A percentile compares a stretch with the other conserved stretches of the same genome.
Evolutionary conservation across 2,329 filamentous ascomycete species (phyloP).

Genomic region (Didymosphaeria variabile): DNA sequence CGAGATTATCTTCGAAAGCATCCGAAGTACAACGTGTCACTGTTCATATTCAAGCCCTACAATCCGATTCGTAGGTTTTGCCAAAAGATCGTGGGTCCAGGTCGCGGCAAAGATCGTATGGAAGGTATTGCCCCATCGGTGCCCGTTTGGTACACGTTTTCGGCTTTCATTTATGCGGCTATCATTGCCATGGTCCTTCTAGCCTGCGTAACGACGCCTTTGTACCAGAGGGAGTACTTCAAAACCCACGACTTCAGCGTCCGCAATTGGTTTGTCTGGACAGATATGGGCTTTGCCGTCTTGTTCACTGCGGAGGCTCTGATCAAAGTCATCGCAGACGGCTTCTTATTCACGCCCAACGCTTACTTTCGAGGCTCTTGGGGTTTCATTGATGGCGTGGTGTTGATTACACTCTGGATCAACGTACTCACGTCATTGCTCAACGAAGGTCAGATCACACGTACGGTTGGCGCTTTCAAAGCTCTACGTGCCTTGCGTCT

Average conservation of each 20-base stretch:
- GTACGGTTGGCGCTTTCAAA: conserved; percentile 96
- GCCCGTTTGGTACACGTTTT: conserved; percentile 90
- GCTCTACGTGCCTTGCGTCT: conserved; percentile 89
- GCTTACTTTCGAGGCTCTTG: conserved; percentile 96
- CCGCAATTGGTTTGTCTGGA: conserved; percentile 93
- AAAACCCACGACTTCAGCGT: conserved; percentile 65
- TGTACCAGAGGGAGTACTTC: conserved; percentile 93
- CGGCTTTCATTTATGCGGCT: conserved; percentile 89
- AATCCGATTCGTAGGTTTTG: conserved; percentile 84
- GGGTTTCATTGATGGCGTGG: conserved; percentile 93
- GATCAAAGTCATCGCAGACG: conserved; percentile 95
- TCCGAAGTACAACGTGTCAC: conserved; percentile 89
- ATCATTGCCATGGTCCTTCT: conserved; percentile 98
- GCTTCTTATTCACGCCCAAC: conserved; percentile 95
- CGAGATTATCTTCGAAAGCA: conserved; percentile 88
- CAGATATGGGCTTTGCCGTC: conserved; percentile 86
- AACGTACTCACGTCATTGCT: conserved; percentile 86
- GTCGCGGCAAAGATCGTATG: conserved; percentile 83
- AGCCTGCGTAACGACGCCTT: conserved; percentile 90
- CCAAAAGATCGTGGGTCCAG: conserved; percentile 89
- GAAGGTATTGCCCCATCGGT: conserved; percentile 91
- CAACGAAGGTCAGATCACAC: conserved; percentile 83
- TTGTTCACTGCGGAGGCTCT: conserved; percentile 86
- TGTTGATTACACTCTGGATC: conserved; percentile 93
- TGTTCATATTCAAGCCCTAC: conserved; percentile 83